Conservation (phyloP, 1,139 yeast genomes). For the Yamadazyma atmosphaerica region DNA sequence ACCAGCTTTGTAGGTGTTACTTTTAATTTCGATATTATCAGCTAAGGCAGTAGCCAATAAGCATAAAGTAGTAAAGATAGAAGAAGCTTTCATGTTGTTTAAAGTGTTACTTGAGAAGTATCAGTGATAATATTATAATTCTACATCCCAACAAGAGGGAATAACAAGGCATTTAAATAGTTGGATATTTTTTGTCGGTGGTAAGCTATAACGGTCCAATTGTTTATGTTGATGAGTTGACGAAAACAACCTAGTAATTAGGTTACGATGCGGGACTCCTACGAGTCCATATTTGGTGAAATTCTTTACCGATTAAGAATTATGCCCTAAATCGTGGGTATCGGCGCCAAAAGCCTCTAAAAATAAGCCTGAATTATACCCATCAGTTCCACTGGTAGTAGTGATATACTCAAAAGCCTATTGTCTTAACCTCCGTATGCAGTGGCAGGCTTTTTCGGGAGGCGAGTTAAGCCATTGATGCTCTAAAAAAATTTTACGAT, state of each 20-base stretch:
- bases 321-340: background rate
- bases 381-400: no score
- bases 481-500: background rate
- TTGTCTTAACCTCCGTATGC: no score
- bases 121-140: no score
- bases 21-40: constrained; percentile 7
- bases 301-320: background rate
- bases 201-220: background rate
- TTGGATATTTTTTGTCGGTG: background rate
- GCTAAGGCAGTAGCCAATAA: constrained; percentile 14
- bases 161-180: background rate
- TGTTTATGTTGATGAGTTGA: background rate
- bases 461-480: background rate
- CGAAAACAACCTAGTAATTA: background rate
- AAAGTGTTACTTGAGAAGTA: background rate
- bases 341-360: background rate
- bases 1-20: constrained; percentile 9
- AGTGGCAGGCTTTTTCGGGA: no score
- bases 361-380: background rate
- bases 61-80: constrained; percentile 13
- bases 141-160: no score
- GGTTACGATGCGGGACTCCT: background rate
- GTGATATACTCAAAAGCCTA: no score
- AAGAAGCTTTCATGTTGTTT: constrained; percentile 11
- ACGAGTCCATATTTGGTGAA: background rate